These are phyloP conservation scores for Cystofilobasidium ferigula DNA, from an alignment of 768 basidiomycete genomes.

Conservation along the genomic window DNA sequence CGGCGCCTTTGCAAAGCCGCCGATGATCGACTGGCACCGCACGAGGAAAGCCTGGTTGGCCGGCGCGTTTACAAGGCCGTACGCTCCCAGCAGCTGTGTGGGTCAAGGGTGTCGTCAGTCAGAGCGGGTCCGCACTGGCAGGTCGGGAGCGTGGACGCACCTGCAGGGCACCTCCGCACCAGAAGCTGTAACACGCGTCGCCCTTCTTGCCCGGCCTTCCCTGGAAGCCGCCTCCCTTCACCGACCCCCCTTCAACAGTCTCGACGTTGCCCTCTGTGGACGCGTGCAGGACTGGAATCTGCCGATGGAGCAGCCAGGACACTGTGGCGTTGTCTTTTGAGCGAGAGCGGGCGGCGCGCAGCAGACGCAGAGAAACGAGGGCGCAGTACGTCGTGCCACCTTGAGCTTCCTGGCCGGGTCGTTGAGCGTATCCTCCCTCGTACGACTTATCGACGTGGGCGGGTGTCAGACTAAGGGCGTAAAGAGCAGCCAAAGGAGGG, in stretches of 20 bases:
- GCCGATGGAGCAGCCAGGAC: conserved; percentile 68
- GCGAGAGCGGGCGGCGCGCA: conserved; percentile 34
- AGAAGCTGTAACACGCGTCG: conserved; percentile 95
- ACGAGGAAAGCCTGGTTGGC: conserved; percentile 57
- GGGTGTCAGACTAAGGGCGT: background rate
- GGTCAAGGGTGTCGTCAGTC: conserved; percentile 12
- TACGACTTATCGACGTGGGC: conserved; percentile 51
- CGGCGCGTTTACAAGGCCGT: conserved; percentile 48
- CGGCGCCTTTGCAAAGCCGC: conserved; percentile 77
- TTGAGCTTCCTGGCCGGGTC: conserved; percentile 69
- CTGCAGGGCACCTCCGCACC: conserved; percentile 71
- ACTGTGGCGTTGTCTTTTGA: conserved; percentile 49
- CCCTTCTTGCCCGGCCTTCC: conserved; percentile 77
- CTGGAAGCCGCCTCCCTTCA: conserved; percentile 60
- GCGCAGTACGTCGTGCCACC: conserved; percentile 93
- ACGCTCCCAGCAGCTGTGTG: conserved; percentile 57
- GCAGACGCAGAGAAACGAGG: conserved; percentile 53
- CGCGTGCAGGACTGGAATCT: conserved; percentile 38
- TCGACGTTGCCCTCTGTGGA: background rate
- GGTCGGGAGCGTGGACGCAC: conserved; percentile 42
- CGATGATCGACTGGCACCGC: conserved; percentile 72
- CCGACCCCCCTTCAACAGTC: background rate
- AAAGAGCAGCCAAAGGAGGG: background rate
- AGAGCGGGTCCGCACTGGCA: conserved; percentile 7
- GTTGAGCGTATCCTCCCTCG: conserved; percentile 85